Conservation (phyloP, 179 eudicot genomes). For the Beta lomatogona region DNA sequence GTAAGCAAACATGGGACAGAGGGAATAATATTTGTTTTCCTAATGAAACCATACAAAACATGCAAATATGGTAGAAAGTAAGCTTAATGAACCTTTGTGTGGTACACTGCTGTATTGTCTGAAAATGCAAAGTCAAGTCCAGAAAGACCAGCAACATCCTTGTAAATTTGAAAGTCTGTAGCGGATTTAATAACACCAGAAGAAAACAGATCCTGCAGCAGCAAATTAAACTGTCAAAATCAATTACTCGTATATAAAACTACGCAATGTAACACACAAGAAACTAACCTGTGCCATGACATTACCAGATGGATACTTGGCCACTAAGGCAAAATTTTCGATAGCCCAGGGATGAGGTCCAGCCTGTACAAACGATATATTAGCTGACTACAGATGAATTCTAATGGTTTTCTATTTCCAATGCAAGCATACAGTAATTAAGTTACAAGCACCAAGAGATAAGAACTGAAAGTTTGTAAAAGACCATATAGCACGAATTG, state of each 20-base stretch:
- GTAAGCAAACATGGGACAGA: background rate
- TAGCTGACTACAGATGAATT: background rate
- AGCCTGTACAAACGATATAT: conserved; percentile 48
- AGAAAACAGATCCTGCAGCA: conserved; percentile 83
- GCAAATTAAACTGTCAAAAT: conserved; percentile 17
- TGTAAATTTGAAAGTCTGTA: conserved; percentile 96
- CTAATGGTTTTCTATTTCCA: background rate
- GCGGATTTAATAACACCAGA: conserved; percentile 89
- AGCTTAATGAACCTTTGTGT: conserved; percentile 73
- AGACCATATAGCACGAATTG: background rate
- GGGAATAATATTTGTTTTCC: background rate
- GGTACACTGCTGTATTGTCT: conserved; percentile 92
- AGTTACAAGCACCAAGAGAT: background rate
- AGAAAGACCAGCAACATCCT: conserved; percentile 89
- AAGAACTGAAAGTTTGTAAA: background rate
- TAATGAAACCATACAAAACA: background rate
- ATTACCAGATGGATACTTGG: conserved; percentile 88
- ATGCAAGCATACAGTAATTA: background rate
- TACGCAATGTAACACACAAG: background rate
- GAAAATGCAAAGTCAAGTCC: conserved; percentile 93
- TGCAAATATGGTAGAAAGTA: background rate
- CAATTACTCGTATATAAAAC: background rate
- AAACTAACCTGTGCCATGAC: conserved; percentile 68
- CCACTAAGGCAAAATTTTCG: conserved; percentile 79
- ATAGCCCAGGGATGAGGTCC: conserved; percentile 96